Evolutionary conservation across 768 basidiomycete species (phyloP), one percentile per base, ranked within the genome.

Genomic region (Phylloporus sp.): DNA sequence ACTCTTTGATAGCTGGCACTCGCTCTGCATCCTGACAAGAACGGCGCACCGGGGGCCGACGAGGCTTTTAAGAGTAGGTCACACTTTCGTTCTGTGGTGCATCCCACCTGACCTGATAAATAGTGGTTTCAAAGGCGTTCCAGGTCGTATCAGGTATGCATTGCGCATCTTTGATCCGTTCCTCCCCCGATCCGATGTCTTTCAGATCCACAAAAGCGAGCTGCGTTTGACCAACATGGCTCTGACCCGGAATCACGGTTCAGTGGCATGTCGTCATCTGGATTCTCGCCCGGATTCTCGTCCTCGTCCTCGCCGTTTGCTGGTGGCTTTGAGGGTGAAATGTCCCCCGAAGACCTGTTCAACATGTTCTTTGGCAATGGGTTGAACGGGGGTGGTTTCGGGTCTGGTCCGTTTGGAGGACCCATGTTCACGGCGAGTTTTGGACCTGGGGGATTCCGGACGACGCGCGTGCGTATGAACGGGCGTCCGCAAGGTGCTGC

Each of bases 41-140:
- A 95, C 59, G 91, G 92, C 6, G 95, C 95, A 17, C 94, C 95
- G n/a, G 90, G 91, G 32, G 95, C 95, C 14, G 95, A 97, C 50
- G 95, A 98, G 64, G 95, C 95, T 3, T 98, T 98, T 72, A 98
- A 98, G 73, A 74, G 95, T 97, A 59, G 44, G 84, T 76, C 40
- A 32, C 48, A 22, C 46, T 41, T 32, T 48, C 40, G 43, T 13
- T 44, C 28, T 18, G 21, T 10, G 11, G n/a, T 40, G 34, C 24
- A 42, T 38, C 18, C 38, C 28, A 34, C 38, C 34, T 48, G 18
- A 58, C 55, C 3, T 44, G 10, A 9, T 31, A 15, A 20, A 10
- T 60, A 98, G 95, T 94, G 86, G 91, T 98, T 23, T 95, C 92
- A 5, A 97, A 96, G 69, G 93, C 94, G 9, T 98, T 97, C 69